Evolutionary conservation across 441 rosid species (phyloP), one percentile per base, ranked within the genome.

Genomic region (Euphorbia neoarborescens): DNA sequence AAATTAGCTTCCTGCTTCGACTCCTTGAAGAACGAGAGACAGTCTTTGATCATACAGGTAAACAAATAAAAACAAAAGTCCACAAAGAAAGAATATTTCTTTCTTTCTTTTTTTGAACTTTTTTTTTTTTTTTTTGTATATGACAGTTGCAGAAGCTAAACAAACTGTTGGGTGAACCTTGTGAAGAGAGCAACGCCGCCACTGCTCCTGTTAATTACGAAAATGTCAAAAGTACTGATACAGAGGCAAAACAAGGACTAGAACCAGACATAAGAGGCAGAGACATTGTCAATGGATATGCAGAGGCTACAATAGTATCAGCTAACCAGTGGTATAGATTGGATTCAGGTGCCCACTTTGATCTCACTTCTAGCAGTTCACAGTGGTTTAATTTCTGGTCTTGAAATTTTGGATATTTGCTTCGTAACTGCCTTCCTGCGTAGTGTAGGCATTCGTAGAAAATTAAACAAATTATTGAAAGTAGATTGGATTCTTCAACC

Each of bases 81-180:
- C 34, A 13, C 7, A 3, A 19, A 14, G 63, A 24, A 11, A 20
- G 58, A 37, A 37, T 37, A 37, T 37, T 10, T 37, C 40, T 10
- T 37, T 40, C 19, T 38, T 62, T 37, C n/a, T 19, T n/a, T 13
- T 1, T 6, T 35, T 22, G 7, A 42, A 11, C 10, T 62, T 28
- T 7, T 34, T 62, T 3, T 6, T 17, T 17, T 35, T 53, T 10
- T 64, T 62, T 50, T 11, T 12, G 34, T 64, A 24, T 50, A 37
- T 70, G 54, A 65, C 85, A 90, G 96, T 59, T 90, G 77, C 83
- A 87, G 78, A 80, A 70, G 75, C 71, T 86, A 59, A 83, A 76
- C 42, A 82, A 81, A 69, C 65, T 74, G 67, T 46, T 82, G 44
- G 80, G 28, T 28, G 76, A 74, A 53, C 62, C 69, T 13, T 64